A percentile compares a stretch with the other conserved stretches of the same genome.
These are phyloP conservation scores for Adansonia grandidieri DNA, from an alignment of 441 rosid genomes.

Conservation along the genomic window DNA sequence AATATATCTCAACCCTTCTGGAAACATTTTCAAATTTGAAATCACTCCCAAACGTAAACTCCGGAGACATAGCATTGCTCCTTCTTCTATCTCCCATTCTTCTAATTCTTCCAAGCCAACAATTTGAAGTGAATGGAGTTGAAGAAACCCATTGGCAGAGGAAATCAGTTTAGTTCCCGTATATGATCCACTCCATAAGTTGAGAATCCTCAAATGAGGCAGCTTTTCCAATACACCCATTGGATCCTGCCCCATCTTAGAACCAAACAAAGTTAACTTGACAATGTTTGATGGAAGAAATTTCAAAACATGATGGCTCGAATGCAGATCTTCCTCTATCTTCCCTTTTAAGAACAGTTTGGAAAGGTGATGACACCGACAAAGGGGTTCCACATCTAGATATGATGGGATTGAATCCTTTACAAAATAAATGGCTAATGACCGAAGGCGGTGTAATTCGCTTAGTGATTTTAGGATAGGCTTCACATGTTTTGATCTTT, in stretches of 20 bases:
- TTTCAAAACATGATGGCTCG: neutral
- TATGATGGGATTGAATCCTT: neutral
- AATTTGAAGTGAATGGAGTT: neutral
- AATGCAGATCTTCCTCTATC: neutral
- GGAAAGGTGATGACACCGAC: neutral
- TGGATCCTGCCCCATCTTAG: neutral
- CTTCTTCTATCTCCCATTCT: neutral
- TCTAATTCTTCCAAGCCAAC: accelerated
- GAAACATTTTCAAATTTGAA: neutral
- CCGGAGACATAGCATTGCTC: neutral
- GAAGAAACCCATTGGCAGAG: slow-evolving; percentile 4
- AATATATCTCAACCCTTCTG: neutral
- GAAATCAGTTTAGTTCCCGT: neutral
- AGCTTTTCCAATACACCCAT: neutral
- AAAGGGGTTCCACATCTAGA: neutral
- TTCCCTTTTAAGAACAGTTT: neutral
- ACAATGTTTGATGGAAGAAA: neutral
- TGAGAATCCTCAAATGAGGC: slow-evolving; percentile 13
- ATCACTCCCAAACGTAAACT: neutral
- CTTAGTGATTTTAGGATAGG: neutral
- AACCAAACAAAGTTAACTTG: neutral
- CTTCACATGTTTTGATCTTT: neutral
- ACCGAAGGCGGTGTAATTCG: neutral
- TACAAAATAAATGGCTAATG: neutral
- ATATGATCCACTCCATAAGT: neutral